Evolutionary conservation across 441 rosid genomes (phyloP).

Genomic region (Mallotus repandus): DNA sequence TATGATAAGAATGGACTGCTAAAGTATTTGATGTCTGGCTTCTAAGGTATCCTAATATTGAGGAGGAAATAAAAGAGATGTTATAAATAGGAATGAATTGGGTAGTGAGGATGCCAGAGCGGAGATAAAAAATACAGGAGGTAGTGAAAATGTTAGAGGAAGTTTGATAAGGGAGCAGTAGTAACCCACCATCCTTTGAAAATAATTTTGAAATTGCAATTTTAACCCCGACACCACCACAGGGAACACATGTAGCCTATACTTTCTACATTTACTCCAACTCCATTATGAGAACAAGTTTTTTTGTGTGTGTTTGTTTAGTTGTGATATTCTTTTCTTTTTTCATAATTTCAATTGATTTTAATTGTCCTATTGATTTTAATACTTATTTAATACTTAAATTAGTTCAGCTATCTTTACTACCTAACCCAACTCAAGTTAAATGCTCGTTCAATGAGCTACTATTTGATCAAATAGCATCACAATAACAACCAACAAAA

Average conservation of each 20-base stretch:
- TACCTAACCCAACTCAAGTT: conserved; percentile 15
- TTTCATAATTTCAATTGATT: conserved; percentile 1
- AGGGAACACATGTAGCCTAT: conserved; percentile 41
- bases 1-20: conserved; percentile 97
- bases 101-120: conserved; percentile 65
- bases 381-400: conserved; percentile 6
- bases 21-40: conserved; percentile 90
- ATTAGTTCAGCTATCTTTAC: conserved; percentile 26
- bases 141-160: conserved; percentile 73
- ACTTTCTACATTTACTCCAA: conserved; percentile 47
- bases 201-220: conserved; percentile 48
- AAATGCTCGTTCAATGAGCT: no score
- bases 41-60: conserved; percentile 74
- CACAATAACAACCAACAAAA: no score
- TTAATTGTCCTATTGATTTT: conserved; percentile 11
- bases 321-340: conserved; percentile 3
- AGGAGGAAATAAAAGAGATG: conserved; percentile 97
- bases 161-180: conserved; percentile 36
- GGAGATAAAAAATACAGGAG: conserved; percentile 66
- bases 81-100: conserved; percentile 83
- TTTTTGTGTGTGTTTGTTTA: conserved; percentile 7
- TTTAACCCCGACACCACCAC: conserved; percentile 44
- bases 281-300: conserved; percentile 33
- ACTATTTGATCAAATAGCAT: no score
- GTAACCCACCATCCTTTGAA: conserved; percentile 39